These are phyloP conservation scores for Canavalia ensiformis DNA, from an alignment of 306 rosid species.

Conservation along the genomic window DNA sequence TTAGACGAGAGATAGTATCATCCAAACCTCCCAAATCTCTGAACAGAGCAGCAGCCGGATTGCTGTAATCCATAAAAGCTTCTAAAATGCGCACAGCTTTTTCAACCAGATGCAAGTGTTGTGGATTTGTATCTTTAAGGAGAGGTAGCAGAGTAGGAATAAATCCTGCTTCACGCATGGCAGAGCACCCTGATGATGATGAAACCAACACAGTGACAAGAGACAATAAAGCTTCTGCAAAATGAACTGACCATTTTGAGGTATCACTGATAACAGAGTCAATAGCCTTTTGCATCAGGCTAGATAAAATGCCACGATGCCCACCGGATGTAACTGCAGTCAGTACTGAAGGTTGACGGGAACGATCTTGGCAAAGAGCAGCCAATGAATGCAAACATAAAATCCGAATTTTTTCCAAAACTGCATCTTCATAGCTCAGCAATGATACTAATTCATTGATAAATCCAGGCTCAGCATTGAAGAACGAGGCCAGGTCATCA, in stretches of 20 bases:
- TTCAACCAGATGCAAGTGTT: slow-evolving; percentile 94
- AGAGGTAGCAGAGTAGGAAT: slow-evolving; percentile 95
- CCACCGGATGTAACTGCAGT: slow-evolving; percentile 98
- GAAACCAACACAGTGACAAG: slow-evolving; percentile 94
- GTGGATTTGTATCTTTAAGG: slow-evolving; percentile 89
- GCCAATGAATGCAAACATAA: slow-evolving; percentile 86
- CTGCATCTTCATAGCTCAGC: slow-evolving; percentile 89
- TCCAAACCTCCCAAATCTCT: slow-evolving; percentile 99
- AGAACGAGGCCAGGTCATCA: slow-evolving; percentile 85
- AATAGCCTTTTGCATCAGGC: slow-evolving; percentile 95
- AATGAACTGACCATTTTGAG: slow-evolving; percentile 84
- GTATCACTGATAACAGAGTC: slow-evolving; percentile 74
- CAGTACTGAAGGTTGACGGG: slow-evolving; percentile 83
- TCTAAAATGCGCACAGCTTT: slow-evolving; percentile 94
- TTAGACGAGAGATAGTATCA: slow-evolving; percentile 86
- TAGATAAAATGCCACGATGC: slow-evolving; percentile 92
- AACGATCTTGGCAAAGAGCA: slow-evolving; percentile 95
- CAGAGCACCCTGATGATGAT: slow-evolving; percentile 92
- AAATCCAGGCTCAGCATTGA: slow-evolving; percentile 96
- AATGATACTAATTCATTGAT: slow-evolving; percentile 88
- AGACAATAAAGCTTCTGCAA: slow-evolving; percentile 91
- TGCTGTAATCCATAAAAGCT: slow-evolving; percentile 98
- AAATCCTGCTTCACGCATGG: slow-evolving; percentile 98
- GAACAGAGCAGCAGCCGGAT: slow-evolving; percentile 94
- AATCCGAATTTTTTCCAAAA: slow-evolving; percentile 80